Evolutionary conservation across 2,329 filamentous ascomycete species (phyloP), one percentile per base, ranked within the genome.

Genomic region (Alternaria infectoria): DNA sequence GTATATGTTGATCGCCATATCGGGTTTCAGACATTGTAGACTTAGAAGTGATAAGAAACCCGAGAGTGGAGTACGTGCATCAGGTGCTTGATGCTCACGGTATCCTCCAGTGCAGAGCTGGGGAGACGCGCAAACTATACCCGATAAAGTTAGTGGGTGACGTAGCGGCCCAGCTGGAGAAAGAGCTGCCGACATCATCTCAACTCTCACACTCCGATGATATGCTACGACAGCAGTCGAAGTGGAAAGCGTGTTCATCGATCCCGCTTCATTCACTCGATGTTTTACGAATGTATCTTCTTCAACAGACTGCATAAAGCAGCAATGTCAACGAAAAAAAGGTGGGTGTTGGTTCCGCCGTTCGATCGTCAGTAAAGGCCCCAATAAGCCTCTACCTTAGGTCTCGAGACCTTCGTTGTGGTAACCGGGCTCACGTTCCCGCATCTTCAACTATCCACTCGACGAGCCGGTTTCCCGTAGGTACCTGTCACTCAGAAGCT

Each of bases 321-420:
- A 40, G 36, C n/a, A 6, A 40, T 40, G 36, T 40, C 36, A 40
- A 40, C 36, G 36, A 40, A 40, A 40, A 36, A 40, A 40, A 17
- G 36, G 36, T 17, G 36, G 36, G 36, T 40, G 36, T 40, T 40
- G 36, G 36, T 40, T 40, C 36, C 36, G n/a, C 36, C 36, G 36
- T 40, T 40, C 36, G 36, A 40, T 40, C n/a, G 36, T 40, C 36
- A 40, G 36, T 40, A 40, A 17, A 40, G 36, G 36, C 36, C 36
- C 36, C 36, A 40, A 40, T 40, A 40, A 40, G 36, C 36, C 36
- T 40, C 36, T 40, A 40, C 36, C 36, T 40, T 40, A 40, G 36
- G 36, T 40, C 36, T 40, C 36, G 36, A 40, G 36, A 40, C 36
- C n/a, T 40, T 40, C 36, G 36, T 40, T 40, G 36, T 40, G n/a